Conservation (phyloP, 352 stramenopile species). For the Phytopythium delawarense region DNA sequence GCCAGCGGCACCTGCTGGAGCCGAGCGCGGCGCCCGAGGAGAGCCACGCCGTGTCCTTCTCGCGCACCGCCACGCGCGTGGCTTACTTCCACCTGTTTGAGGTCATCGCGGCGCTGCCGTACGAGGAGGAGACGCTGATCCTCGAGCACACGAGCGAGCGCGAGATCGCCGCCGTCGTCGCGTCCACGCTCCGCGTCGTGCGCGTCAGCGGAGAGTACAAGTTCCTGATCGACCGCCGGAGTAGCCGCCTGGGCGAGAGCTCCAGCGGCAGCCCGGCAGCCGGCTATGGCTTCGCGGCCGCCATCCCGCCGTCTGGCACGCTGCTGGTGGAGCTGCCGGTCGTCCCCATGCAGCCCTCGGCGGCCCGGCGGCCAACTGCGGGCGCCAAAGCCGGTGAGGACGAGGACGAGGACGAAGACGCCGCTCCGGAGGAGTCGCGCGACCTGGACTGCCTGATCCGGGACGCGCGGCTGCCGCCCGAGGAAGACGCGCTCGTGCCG, state of each 20-base stretch:
- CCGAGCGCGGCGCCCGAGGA: not conserved
- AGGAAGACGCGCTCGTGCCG: not conserved
- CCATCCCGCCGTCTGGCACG: conserved; percentile 9
- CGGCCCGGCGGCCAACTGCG: not conserved
- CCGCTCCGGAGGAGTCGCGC: not conserved
- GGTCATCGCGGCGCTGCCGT: conserved; percentile 29
- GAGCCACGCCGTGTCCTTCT: conserved; percentile 7
- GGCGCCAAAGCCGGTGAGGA: conserved; percentile 6
- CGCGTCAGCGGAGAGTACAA: conserved; percentile 21
- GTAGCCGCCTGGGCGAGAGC: conserved; percentile 3
- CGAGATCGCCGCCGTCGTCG: conserved; percentile 26
- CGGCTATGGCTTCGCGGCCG: not conserved
- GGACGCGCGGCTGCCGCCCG: conserved; percentile 12
- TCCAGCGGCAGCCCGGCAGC: not conserved
- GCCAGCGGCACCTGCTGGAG: conserved; percentile 1
- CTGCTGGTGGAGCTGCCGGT: conserved; percentile 24
- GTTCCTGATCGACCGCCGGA: conserved; percentile 19
- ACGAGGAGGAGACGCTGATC: conserved; percentile 23
- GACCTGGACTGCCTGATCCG: conserved; percentile 28
- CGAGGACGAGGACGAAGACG: conserved; percentile 3
- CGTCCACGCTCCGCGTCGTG: conserved; percentile 17
- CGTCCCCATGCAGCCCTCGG: conserved; percentile 12
- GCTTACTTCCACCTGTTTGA: conserved; percentile 39
- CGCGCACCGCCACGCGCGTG: conserved; percentile 6
- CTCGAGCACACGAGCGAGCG: conserved; percentile 24